A percentile compares a stretch with the other conserved stretches of the same genome.
Evolutionary conservation across 345 rosid species (phyloP).

Genomic region (Theobroma cacao): DNA sequence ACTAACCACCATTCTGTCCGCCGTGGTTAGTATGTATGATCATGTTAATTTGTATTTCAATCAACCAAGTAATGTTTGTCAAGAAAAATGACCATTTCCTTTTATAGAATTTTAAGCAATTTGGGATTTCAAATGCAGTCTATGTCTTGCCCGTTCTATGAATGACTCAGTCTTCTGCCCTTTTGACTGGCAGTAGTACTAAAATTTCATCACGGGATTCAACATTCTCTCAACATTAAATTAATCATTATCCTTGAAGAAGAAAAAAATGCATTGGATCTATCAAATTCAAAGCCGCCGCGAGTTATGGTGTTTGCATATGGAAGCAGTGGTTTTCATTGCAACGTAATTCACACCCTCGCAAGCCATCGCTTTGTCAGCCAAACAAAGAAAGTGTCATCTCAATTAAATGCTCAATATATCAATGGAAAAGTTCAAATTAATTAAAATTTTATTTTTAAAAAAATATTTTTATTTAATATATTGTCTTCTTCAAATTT

Average conservation of each 20-base stretch:
- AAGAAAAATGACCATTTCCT: background rate
- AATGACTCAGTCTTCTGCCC: background rate
- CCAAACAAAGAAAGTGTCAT: too few relatives aligned
- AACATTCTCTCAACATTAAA: background rate
- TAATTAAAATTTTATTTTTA: too few relatives aligned
- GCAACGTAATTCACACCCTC: background rate
- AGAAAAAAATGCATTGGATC: background rate
- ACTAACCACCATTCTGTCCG: too few relatives aligned
- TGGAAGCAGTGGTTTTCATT: background rate
- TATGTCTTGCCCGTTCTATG: background rate
- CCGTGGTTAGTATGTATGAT: background rate
- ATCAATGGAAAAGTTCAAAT: too few relatives aligned
- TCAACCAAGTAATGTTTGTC: background rate
- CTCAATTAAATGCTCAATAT: too few relatives aligned
- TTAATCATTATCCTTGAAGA: background rate
- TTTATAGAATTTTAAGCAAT: background rate
- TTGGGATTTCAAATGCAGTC: background rate
- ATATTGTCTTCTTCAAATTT: too few relatives aligned
- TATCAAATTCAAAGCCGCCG: slow-evolving; percentile 5
- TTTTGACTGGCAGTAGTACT: background rate
- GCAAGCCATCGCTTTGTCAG: background rate
- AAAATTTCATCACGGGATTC: background rate
- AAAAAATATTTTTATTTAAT: too few relatives aligned
- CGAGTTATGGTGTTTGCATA: background rate
- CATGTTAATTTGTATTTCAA: background rate